Base-by-base conservation (phyloP, 805 yeast genomes). In the Candida broadrunensis region DNA sequence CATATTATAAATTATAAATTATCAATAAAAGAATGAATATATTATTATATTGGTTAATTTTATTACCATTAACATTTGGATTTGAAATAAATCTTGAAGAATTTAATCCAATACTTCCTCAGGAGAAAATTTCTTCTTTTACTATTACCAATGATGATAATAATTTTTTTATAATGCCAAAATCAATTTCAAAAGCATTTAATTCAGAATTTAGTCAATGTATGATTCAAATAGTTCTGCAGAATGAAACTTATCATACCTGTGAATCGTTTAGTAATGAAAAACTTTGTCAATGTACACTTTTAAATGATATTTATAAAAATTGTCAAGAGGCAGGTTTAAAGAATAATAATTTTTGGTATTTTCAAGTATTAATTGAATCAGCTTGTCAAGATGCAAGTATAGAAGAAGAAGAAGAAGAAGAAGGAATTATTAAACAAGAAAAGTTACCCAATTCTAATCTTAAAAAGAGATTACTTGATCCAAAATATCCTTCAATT, bases 121-220 rank as follows among this genome's bases (percentile, higher is more conserved):
- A 21, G 9, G 14, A 8, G 12, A 5, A 9, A 5, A 5, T 11
- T 7, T 25, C 29, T 5, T 7, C 6, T 11, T 5, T 11, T 7
- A 5, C 14, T 7, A 5, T 11, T 7, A 9, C 29, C 5, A 25
- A 7, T 25, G 14, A 7, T 5, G 14, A 25, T 25, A 13, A 25
- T 25, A 11, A 11, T 7, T 8, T 7, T 11, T 5, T 8, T 13
- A 21, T 21, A 7, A 6, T 21, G 9, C 6, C 24, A 7, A 8
- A 25, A 9, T 11, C 14, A 5, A 13, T 18, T 34, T 5, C 25
- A 5, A 35, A 35, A 16, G 32, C 43, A 12, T 40, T 39, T 31
- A 35, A 38, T 16, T 26, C 18, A 15, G 41, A 43, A n/a, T 25
- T 40, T 23, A 24, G 30, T 4, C 20, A 43, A 24, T 43, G 47